Conservation (phyloP, 371 early-diverging fungal genomes). For the Blakeslea trispora region DNA sequence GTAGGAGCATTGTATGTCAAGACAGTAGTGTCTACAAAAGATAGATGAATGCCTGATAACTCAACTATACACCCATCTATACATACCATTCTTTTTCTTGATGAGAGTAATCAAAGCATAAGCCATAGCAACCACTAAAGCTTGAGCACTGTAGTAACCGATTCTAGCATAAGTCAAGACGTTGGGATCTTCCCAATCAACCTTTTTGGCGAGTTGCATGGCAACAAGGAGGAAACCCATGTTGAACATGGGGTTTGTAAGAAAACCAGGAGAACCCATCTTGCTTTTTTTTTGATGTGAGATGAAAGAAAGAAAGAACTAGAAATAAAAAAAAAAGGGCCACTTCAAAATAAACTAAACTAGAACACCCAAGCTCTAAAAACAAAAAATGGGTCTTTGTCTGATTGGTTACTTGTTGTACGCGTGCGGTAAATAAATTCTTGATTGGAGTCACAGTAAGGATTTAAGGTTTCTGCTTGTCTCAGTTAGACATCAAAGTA, state of each 20-base stretch:
- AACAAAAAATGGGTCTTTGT: too few relatives aligned
- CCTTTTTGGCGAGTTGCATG: conserved; percentile 72
- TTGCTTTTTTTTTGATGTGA: conserved; percentile 5
- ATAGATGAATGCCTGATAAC: neutral
- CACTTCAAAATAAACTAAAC: too few relatives aligned
- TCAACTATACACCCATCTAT: neutral
- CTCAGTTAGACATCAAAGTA: too few relatives aligned
- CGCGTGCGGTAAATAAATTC: too few relatives aligned
- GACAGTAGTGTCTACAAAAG: conserved; percentile 63
- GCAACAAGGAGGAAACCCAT: conserved; percentile 68
- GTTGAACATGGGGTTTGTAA: conserved; percentile 56
- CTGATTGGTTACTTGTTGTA: too few relatives aligned
- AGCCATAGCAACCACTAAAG: conserved; percentile 55
- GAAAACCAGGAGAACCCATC: conserved; percentile 51
- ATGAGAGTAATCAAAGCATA: conserved; percentile 60
- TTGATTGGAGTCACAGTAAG: too few relatives aligned
- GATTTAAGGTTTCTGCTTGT: too few relatives aligned
- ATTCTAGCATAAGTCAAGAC: conserved; percentile 62
- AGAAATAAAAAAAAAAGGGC: neutral
- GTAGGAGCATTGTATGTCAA: conserved; percentile 65
- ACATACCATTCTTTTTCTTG: conserved; percentile 66
- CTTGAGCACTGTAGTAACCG: conserved; percentile 70
- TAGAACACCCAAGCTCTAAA: too few relatives aligned
- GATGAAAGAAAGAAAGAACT: conserved; percentile 3
- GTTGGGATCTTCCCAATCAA: conserved; percentile 70